Evolutionary conservation across 108 stramenopile genomes (phyloP), one percentile per base, ranked within the genome.

Genomic region (Cyclotella baltica): DNA sequence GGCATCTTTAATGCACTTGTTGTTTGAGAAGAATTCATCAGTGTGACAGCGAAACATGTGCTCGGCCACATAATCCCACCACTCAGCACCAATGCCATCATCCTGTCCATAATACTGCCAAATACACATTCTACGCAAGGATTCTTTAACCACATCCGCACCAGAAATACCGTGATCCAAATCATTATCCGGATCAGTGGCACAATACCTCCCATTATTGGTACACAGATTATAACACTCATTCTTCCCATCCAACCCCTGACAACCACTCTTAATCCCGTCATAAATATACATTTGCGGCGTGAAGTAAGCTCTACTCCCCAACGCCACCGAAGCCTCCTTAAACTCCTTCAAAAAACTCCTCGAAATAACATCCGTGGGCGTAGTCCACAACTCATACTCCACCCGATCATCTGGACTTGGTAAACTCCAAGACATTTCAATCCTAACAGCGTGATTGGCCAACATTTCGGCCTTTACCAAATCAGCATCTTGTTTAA

Each of bases 131-230:
- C 96, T 83, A 23, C 96, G 80, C 73, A 98, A 72, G 37, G 78
- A 83, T 84, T 98, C 98, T 56, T 50, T 63, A 36, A 98, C 92
- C 13, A 98, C 90, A 67, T 97, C 96, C 25, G 86, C 88, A 10
- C 97, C 97, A 28, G 80, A 73, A 38, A 97, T 86, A 25, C 91
- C 92, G 13, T 69, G 50, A 68, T 90, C 83, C 34, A 87, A 73
- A 70, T 92, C 87, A 73, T 89, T 90, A 67, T 95, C 94, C 3
- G 94, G 95, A 52, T 97, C 95, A 11, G 89, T 88, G 67, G 87
- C 87, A 84, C 98, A 98, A 67, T 98, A 98, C 40, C 96, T 79
- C 11, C 98, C 98, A 63, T 88, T 70, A 77, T 98, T 97, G 55
- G 97, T 98, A 78, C 98, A 98, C 59, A 98, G 74, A 62, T 86